Percentiles rank a stretch among this genome's conserved stretches.
Conservation (phyloP, 2,329 filamentous ascomycete genomes). For the Chaetomium olivaceum region DNA sequence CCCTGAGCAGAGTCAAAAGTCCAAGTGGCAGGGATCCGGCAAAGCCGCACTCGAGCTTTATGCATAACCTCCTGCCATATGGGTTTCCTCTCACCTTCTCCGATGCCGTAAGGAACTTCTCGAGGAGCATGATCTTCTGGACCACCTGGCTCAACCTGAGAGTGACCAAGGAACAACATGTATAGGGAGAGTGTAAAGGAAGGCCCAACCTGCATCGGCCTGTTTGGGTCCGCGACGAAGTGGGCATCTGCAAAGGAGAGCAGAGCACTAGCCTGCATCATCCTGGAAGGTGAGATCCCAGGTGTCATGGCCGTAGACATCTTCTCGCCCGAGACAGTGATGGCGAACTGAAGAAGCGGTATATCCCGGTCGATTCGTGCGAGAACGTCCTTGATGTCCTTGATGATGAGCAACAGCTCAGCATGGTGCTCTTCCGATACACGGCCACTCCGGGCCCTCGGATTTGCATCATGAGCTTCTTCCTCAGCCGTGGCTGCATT, state of each 20-base stretch:
- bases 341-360: conserved; percentile 87
- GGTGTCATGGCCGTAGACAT: conserved; percentile 77
- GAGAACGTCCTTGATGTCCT: conserved; percentile 74
- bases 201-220: conserved; percentile 79
- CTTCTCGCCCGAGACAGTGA: conserved; percentile 88
- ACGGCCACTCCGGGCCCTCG: conserved; percentile 44
- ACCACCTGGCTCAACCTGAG: conserved; percentile 28
- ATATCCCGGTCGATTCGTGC: conserved; percentile 85
- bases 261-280: conserved; percentile 91
- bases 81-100: conserved; percentile 61
- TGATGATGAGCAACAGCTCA: conserved; percentile 69
- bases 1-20: conserved; percentile 46
- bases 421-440: conserved; percentile 58
- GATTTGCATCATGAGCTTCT: conserved; percentile 41
- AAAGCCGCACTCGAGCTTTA: conserved; percentile 81
- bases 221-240: conserved; percentile 65
- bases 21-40: conserved; percentile 63
- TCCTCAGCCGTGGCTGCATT: conserved; percentile 68
- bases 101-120: conserved; percentile 48
- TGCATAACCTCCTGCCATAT: conserved; percentile 97
- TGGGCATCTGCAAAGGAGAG: conserved; percentile 83
- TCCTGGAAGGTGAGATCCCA: conserved; percentile 83
- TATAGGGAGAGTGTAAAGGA: conserved; percentile 86
- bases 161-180: conserved; percentile 87
- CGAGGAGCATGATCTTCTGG: conserved; percentile 38